These are phyloP conservation scores for Pezicula radicicola DNA, from an alignment of 2,329 filamentous ascomycete species.

Conservation along the genomic window DNA sequence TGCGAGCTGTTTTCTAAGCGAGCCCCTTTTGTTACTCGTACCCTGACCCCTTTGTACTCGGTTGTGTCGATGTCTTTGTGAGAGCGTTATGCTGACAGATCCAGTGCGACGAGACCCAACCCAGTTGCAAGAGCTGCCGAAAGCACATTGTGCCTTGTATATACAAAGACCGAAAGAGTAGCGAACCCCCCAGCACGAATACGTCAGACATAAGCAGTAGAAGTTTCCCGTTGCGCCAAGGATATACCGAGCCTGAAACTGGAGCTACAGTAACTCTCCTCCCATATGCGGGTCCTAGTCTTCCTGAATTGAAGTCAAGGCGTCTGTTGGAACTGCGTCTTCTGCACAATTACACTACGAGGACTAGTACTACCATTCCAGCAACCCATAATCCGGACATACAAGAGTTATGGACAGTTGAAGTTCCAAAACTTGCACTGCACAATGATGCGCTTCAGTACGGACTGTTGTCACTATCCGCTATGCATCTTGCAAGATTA, in stretches of 20 bases:
- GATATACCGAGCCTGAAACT: background rate
- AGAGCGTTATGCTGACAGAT: background rate
- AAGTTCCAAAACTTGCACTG: constrained; percentile 13
- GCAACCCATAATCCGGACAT: constrained; percentile 1
- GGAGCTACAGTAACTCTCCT: background rate
- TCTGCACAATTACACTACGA: constrained; percentile 17
- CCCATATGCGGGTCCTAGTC: background rate
- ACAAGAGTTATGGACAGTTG: constrained; percentile 2
- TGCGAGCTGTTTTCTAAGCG: background rate
- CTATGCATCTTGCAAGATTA: constrained; percentile 14
- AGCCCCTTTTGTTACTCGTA: background rate
- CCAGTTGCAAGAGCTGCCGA: constrained; percentile 14
- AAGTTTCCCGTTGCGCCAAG: background rate
- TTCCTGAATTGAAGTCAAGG: constrained; percentile 12
- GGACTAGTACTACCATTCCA: constrained; percentile 10
- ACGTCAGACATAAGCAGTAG: background rate
- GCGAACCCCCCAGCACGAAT: background rate
- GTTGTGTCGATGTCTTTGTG: background rate
- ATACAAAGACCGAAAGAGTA: constrained; percentile 4
- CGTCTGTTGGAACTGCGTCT: constrained; percentile 18
- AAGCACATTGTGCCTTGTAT: constrained; percentile 15
- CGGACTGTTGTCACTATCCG: constrained; percentile 14
- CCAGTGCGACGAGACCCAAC: constrained; percentile 20
- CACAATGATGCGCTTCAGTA: constrained; percentile 16
- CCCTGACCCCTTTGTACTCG: background rate